Conservation (phyloP, 139 green algal genomes). For the Coccomyxa sp. region DNA sequence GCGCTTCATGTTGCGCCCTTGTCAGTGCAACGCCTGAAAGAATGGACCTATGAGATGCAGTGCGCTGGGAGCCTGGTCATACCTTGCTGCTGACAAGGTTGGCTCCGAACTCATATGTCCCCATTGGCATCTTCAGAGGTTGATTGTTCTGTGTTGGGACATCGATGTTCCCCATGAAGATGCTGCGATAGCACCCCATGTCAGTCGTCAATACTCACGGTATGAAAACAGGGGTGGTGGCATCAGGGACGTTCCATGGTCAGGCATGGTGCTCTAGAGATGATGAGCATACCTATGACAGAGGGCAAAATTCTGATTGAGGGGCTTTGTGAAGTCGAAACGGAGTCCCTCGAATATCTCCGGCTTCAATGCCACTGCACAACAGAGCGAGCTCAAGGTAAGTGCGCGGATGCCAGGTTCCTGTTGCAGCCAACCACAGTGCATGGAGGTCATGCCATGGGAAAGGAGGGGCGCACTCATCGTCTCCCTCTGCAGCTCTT, state of each 20-base stretch:
- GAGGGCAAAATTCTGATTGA: conserved; percentile 97
- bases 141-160: conserved; percentile 66
- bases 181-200: conserved; percentile 31
- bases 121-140: conserved; percentile 79
- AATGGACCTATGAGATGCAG: too few relatives aligned
- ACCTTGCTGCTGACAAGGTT: conserved; percentile 87
- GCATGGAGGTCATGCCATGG: neutral
- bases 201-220: neutral
- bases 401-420: neutral
- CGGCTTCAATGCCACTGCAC: conserved; percentile 90
- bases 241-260: too few relatives aligned
- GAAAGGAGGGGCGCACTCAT: conserved; percentile 57
- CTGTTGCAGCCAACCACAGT: neutral
- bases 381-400: neutral
- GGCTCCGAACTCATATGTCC: conserved; percentile 97
- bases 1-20: too few relatives aligned
- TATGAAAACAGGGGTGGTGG: neutral
- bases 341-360: conserved; percentile 95
- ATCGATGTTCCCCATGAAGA: conserved; percentile 95
- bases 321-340: conserved; percentile 96
- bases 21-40: too few relatives aligned
- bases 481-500: conserved; percentile 89
- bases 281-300: conserved; percentile 57
- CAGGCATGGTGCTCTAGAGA: too few relatives aligned
- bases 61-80: neutral